A percentile compares a stretch with the other conserved stretches of the same genome.
phyloP scores from a whole-genome alignment of 345 rosid species.

The Cochlearia excelsa region DNA sequence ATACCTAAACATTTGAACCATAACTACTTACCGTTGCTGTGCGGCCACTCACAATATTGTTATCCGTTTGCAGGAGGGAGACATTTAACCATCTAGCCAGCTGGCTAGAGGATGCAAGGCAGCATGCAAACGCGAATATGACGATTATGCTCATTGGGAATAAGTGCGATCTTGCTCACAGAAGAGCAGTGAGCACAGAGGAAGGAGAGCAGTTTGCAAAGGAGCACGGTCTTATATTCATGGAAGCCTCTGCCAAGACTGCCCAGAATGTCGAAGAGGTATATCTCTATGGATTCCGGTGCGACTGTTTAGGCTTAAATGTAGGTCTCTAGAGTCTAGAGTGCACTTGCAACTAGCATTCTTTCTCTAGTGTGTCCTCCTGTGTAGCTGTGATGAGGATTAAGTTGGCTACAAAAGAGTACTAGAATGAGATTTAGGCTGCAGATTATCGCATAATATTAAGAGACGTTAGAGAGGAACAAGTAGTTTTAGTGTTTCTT shows the following conservation, averaged over 20 bases:
- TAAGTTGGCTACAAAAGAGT: neutral
- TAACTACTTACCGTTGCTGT: neutral
- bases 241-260: conserved; percentile 99
- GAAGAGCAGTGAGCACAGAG: conserved; percentile 92
- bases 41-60: conserved; percentile 1
- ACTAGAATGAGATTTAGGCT: conserved; percentile 6
- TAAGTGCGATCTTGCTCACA: conserved; percentile 45
- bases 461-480: neutral
- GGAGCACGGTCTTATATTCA: conserved; percentile 94
- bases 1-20: conserved; percentile 14
- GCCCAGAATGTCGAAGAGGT: conserved; percentile 98
- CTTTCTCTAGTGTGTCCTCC: conserved; percentile 12
- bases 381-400: neutral
- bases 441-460: neutral
- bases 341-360: neutral
- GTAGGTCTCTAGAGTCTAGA: neutral
- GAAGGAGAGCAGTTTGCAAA: conserved; percentile 74
- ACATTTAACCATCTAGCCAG: conserved; percentile 93
- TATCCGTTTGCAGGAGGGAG: conserved; percentile 58
- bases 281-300: conserved; percentile 4
- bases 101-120: conserved; percentile 97
- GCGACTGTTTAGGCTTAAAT: neutral
- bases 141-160: conserved; percentile 16
- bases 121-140: conserved; percentile 98
- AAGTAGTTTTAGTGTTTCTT: neutral